A percentile compares a stretch with the other conserved stretches of the same genome.
Conservation (phyloP, 805 yeast genomes). For the Yamadazyma endophytica region DNA sequence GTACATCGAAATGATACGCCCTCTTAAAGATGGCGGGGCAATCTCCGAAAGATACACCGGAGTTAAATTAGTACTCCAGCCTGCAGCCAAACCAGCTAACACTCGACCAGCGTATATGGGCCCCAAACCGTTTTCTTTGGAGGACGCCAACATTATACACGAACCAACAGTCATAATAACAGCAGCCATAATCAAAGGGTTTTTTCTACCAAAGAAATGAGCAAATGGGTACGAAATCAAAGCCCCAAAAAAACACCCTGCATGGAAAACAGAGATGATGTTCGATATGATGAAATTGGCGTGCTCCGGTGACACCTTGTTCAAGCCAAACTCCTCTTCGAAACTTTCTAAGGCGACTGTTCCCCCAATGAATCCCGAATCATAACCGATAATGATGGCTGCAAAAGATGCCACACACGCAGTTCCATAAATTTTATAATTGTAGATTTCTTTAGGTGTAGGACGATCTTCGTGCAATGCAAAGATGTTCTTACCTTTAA, state of each 20-base stretch:
- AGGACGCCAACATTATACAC: conserved; percentile 33
- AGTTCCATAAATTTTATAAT: conserved; percentile 28
- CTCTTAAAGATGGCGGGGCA: conserved; percentile 33
- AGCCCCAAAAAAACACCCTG: conserved; percentile 38
- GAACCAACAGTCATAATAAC: conserved; percentile 30
- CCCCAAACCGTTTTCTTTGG: conserved; percentile 21
- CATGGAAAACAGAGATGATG: conserved; percentile 36
- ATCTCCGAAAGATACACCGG: conserved; percentile 34
- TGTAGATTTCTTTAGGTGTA: conserved; percentile 33
- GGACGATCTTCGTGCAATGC: conserved; percentile 35
- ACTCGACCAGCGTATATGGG: conserved; percentile 37
- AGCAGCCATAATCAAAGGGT: conserved; percentile 29
- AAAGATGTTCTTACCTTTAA: conserved; percentile 18
- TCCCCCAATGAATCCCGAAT: conserved; percentile 39
- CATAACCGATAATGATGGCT: conserved; percentile 39
- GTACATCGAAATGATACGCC: no score
- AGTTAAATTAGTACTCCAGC: conserved; percentile 32
- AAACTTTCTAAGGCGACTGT: conserved; percentile 32
- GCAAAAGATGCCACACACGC: conserved; percentile 36
- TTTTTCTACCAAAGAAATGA: conserved; percentile 28
- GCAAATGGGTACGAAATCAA: conserved; percentile 33
- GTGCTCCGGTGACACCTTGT: conserved; percentile 12
- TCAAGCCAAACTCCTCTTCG: conserved; percentile 28
- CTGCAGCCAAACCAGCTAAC: conserved; percentile 33
- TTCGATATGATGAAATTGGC: conserved; percentile 23